Evolutionary conservation across 495 filamentous ascomycete genomes (phyloP).

Genomic region (Xylaria cubensis): DNA sequence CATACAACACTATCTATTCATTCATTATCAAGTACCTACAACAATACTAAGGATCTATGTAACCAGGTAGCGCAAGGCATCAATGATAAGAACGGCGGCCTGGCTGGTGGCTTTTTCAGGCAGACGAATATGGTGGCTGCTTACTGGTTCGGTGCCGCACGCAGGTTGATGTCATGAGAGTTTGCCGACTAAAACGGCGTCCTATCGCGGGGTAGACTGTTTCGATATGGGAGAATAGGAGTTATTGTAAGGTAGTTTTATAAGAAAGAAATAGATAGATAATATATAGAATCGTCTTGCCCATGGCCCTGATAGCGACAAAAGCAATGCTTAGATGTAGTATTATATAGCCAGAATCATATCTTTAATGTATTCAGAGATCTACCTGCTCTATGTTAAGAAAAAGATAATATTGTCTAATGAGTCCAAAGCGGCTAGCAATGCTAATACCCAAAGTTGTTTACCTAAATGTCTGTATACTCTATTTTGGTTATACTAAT

Average conservation of each 20-base stretch:
- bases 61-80: neutral
- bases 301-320: neutral
- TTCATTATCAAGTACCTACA: neutral
- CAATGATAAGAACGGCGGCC: constrained; percentile 23
- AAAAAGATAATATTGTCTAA: neutral
- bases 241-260: neutral
- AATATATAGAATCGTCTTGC: neutral
- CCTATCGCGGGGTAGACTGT: neutral
- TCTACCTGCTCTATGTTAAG: neutral
- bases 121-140: constrained; percentile 6
- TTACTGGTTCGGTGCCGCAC: constrained; percentile 4
- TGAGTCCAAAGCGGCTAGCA: neutral
- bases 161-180: neutral
- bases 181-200: neutral
- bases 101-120: constrained; percentile 28
- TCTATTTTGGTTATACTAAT: neutral
- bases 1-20: neutral
- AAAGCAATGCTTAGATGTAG: neutral
- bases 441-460: neutral
- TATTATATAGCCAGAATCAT: neutral
- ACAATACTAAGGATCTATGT: neutral
- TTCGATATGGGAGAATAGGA: neutral
- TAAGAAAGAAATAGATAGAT: neutral
- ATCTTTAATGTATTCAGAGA: neutral
- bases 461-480: neutral